Percentiles rank a stretch among this genome's conserved stretches.
Evolutionary conservation across 176 grass and related monocot species (phyloP).

Genomic region (Thalia dealbata): DNA sequence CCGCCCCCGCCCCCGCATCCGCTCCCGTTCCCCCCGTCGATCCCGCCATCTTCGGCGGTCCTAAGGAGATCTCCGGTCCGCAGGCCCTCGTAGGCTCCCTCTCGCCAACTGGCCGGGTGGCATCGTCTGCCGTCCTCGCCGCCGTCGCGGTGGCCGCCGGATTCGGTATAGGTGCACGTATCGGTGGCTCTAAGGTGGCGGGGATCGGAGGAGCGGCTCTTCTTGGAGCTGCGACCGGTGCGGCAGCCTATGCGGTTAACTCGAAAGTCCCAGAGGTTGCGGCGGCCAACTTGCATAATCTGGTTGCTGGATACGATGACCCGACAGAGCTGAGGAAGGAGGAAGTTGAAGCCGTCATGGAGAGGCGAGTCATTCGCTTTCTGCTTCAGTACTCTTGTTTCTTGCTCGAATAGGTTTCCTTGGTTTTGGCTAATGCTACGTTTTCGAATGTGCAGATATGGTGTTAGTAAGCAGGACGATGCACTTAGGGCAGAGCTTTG

Average conservation of each 20-base stretch:
- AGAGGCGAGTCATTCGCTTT: slow-evolving; percentile 46
- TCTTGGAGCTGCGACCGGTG: slow-evolving; percentile 49
- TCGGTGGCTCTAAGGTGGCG: slow-evolving; percentile 29
- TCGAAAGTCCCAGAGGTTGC: slow-evolving; percentile 71
- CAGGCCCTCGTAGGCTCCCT: slow-evolving; percentile 52
- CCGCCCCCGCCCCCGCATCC: not conserved
- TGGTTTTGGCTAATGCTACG: not conserved
- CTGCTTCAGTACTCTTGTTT: not conserved
- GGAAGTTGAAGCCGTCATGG: slow-evolving; percentile 63
- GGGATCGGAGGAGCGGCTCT: slow-evolving; percentile 41
- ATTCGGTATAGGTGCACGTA: slow-evolving; percentile 57
- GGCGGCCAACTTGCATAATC: slow-evolving; percentile 69
- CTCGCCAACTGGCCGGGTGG: slow-evolving; percentile 45
- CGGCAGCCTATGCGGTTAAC: slow-evolving; percentile 48
- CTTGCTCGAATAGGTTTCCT: not conserved
- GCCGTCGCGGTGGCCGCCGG: slow-evolving; percentile 42
- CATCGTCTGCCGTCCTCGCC: slow-evolving; percentile 48
- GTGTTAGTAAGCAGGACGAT: slow-evolving; percentile 72
- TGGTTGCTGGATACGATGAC: slow-evolving; percentile 56
- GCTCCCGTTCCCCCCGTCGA: not conserved
- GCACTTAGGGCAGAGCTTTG: slow-evolving; percentile 83
- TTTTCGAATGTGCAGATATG: slow-evolving; percentile 53
- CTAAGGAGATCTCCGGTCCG: slow-evolving; percentile 49
- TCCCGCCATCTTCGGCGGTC: slow-evolving; percentile 34
- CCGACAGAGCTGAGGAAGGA: slow-evolving; percentile 41